These are phyloP conservation scores for Aspergillus proliferans DNA, from an alignment of 2,329 filamentous ascomycete genomes.

Conservation along the genomic window DNA sequence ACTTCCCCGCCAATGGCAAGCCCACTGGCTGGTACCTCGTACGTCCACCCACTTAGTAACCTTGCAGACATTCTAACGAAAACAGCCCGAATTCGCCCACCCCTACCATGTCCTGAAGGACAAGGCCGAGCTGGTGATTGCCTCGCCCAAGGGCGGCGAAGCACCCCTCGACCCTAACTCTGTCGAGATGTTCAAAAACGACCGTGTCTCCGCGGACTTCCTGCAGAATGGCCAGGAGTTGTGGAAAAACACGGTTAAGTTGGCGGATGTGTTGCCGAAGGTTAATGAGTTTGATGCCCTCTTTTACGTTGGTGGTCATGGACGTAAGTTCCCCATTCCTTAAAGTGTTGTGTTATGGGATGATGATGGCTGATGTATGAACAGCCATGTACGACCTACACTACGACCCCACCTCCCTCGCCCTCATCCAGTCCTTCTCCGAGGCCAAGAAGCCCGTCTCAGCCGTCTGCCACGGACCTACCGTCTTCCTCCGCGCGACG, in stretches of 20 bases:
- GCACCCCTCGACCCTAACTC: slow-evolving; percentile 57
- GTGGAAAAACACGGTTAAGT: slow-evolving; percentile 58
- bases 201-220: slow-evolving; percentile 51
- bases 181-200: slow-evolving; percentile 50
- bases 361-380: background rate
- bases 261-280: slow-evolving; percentile 52
- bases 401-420: slow-evolving; percentile 34
- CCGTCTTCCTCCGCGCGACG: slow-evolving; percentile 40
- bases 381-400: slow-evolving; percentile 48
- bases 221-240: slow-evolving; percentile 50
- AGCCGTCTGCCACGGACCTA: slow-evolving; percentile 46
- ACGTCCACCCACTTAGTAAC: slow-evolving; percentile 7
- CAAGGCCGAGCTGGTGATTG: slow-evolving; percentile 51
- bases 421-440: slow-evolving; percentile 44
- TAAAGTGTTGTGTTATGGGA: background rate
- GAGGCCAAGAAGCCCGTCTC: slow-evolving; percentile 44
- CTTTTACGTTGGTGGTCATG: slow-evolving; percentile 56
- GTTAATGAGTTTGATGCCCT: slow-evolving; percentile 59
- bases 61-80: background rate
- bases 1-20: slow-evolving; percentile 37
- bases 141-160: slow-evolving; percentile 57
- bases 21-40: slow-evolving; percentile 68
- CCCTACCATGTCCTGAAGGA: slow-evolving; percentile 54
- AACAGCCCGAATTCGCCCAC: slow-evolving; percentile 55
- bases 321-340: slow-evolving; percentile 36